Evolutionary conservation across 805 yeast genomes (phyloP).

Genomic region (Isabelozyma heimii): DNA sequence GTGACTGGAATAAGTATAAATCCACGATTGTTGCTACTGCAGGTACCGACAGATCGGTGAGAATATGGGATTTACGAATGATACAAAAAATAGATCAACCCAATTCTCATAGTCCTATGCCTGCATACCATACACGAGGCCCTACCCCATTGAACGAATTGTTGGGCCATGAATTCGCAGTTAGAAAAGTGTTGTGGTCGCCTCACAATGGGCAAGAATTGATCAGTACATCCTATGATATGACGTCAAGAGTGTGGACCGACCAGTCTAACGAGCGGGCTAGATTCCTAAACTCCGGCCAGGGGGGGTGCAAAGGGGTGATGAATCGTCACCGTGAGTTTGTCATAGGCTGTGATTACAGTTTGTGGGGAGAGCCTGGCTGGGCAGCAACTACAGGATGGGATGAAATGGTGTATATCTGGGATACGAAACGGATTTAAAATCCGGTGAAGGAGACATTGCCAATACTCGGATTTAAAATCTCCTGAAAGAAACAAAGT

Average conservation of each 20-base stretch:
- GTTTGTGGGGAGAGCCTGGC: constrained; percentile 94
- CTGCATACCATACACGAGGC: constrained; percentile 45
- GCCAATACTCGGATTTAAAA: no score
- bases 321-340: constrained; percentile 81
- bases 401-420: constrained; percentile 92
- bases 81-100: constrained; percentile 40
- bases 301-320: constrained; percentile 54
- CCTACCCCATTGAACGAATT: constrained; percentile 75
- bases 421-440: constrained; percentile 61
- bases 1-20: constrained; percentile 91
- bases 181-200: constrained; percentile 80
- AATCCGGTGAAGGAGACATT: no score
- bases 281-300: constrained; percentile 33
- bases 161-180: constrained; percentile 86
- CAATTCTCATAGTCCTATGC: constrained; percentile 34
- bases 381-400: constrained; percentile 94
- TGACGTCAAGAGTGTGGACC: constrained; percentile 86
- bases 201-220: constrained; percentile 77
- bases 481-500: no score
- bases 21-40: constrained; percentile 78
- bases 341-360: constrained; percentile 92
- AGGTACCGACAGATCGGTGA: constrained; percentile 84
- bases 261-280: constrained; percentile 65
- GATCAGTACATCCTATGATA: constrained; percentile 82
- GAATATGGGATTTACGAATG: constrained; percentile 88